Evolutionary conservation across 805 yeast genomes (phyloP), one percentile per base, ranked within the genome.

Genomic region (Cephaloascus albidus): DNA sequence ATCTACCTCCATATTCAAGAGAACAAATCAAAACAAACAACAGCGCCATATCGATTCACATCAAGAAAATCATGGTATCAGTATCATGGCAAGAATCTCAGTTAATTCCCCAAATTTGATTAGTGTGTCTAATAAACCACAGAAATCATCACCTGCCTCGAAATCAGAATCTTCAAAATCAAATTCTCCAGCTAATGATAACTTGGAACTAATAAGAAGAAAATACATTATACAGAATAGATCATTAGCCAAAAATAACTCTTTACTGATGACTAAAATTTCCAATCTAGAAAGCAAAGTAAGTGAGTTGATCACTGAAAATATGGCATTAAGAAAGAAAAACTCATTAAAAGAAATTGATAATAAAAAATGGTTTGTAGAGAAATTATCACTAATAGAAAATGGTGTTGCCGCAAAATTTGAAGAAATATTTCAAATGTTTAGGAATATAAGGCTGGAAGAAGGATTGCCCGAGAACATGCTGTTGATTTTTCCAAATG

Each of bases 201-300:
- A 40, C 8, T 12, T 45, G 44, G 40, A 55, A 48, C 10, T 55
- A 52, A 41, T 50, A 49, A 34, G 52, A 45, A 37, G 68, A 57
- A 49, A 57, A 36, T 68, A 62, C 39, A 37, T 53, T 4, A 52
- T 51, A n/a, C 81, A 75, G 48, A 82, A 82, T 54, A 65, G 64
- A 39, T 68, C 72, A n/a, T 55, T 83, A 20, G 85, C 85, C 1
- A 74, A 68, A 44, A 72, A 70, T 37, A 80, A 78, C 51, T 70
- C 81, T 3, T 52, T 65, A 18, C 58, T 81, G 52, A 62, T 71
- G 65, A 52, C 68, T 31, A 73, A 65, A 45, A 61, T 81, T 19
- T 55, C 70, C 3, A 75, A 69, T 20, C 53, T 83, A 52, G 86
- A 81, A 52, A 51, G 57, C 10, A 70, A 65, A 42, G 52, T 78